Evolutionary conservation across 208 protist species (phyloP), one percentile per base, ranked within the genome.

Genomic region (Acanthamoeba healyi): DNA sequence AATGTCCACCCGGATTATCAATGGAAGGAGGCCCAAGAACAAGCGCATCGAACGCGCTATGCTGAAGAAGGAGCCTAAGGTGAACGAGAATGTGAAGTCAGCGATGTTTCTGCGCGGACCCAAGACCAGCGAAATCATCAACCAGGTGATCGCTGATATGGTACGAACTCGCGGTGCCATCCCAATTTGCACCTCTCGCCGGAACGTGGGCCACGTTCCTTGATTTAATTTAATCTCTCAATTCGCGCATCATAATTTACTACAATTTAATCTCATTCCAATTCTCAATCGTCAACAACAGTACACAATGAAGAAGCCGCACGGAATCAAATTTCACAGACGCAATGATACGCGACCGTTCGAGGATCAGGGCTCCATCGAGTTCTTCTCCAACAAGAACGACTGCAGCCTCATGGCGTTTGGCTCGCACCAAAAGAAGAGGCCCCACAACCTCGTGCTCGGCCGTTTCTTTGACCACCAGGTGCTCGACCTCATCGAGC

Each of bases 361-460:
- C 70, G 97, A 98, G 61, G 96, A 97, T 67, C 77, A 87, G 61
- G 92, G 90, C n/a, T 95, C 95, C 14, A 77, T 98, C 17, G 97
- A 98, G 89, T 97, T 97, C 90, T 96, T 97, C 38, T 96, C 95
- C 29, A 54, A 95, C 12, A 95, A 95, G 63, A 96, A 97, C 63
- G 95, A 96, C 92, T 95, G 49, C 58, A 86, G 74, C 38, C 86
- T 98, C n/a, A 97, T 98, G 92, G 87, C 92, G 40, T 97, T 97
- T 42, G 96, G 58, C 4, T 94, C 88, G 26, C 95, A 97, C 82
- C 91, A 44, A 40, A 98, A 98, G 84, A 98, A 98, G 90, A 87
- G 97, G n/a, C 96, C 96, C n/a, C 44, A 97, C 70, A 98, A 98
- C 74, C 70, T 98, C 14, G 92, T 98, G 10, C 42, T 98, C 1